Base-by-base conservation (phyloP, 2,329 filamentous ascomycete species). In the Monosporascus sp. region DNA sequence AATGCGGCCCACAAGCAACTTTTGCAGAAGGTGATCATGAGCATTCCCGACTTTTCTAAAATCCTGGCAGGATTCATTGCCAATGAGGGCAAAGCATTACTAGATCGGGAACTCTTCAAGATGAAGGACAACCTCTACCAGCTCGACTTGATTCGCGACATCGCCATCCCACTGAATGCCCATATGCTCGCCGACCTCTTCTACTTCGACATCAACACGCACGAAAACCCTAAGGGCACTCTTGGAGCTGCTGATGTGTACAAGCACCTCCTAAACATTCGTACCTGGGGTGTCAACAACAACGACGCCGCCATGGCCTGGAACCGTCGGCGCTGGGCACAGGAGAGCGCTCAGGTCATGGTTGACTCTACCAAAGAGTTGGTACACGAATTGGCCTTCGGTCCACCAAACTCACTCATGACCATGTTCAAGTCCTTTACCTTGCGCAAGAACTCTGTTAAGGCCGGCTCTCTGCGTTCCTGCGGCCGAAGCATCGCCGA, bases 111-210 rank as follows among this genome's bases (percentile, higher is more conserved):
- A 59, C 61, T 65, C 0, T 74, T 75, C 52, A 61, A 55, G 26
- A 54, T 75, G 19, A 62, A 62, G 49, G 59, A 69, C 37, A 71
- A 68, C 0, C 66, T 75, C 1, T 62, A 68, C 54, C 72, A 75
- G 57, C 63, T 76, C 27, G 73, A 76, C 48, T 57, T 76, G 20
- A 67, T 76, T 51, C 71, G 73, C 14, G 80, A 85, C 48, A 77
- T 86, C 16, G 80, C 79, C 17, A 84, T 85, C 55, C 78, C 84
- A 11, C 71, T 79, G 1, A 82, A 81, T 5, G 76, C 81, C 3
- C 70, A 77, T 44, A 77, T 81, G 61, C 72, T 83, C 1, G 76
- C 80, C 0, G 78, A 83, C 43, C 69, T 81, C 14, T 82, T 84
- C 65, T 81, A 80, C 50, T 71, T 85, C 37, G 83, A 84, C 3